Conservation (phyloP, 176 grass and related monocot species). For the Triticum timopheevii region DNA sequence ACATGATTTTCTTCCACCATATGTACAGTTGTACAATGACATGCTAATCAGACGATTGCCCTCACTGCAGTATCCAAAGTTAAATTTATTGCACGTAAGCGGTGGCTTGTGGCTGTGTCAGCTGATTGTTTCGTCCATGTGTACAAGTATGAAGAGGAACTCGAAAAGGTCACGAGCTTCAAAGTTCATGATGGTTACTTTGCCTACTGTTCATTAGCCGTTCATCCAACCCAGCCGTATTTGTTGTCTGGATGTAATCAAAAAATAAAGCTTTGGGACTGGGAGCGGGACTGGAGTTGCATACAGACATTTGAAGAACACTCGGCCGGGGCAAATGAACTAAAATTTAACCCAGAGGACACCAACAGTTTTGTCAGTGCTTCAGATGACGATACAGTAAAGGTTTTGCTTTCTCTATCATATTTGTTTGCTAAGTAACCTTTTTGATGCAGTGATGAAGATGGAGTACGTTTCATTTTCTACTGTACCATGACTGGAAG, state of each 20-base stretch:
- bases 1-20: neutral
- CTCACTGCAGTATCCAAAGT: neutral
- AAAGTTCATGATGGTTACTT: neutral
- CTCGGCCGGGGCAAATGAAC: accelerated
- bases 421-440: no score
- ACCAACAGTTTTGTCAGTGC: neutral
- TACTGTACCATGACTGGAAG: no score
- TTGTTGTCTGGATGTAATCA: accelerated
- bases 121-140: neutral
- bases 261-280: neutral
- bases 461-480: no score
- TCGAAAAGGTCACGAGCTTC: neutral
- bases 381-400: accelerated
- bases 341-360: neutral
- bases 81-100: neutral
- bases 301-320: neutral
- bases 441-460: no score
- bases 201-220: neutral
- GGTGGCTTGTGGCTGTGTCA: neutral
- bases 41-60: neutral
- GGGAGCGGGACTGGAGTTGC: neutral
- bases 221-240: neutral
- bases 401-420: no score
- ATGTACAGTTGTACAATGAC: neutral
- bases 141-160: neutral